Base-by-base conservation (phyloP, 2,329 filamentous ascomycete species). In the Cladosporium sphaerospermum region DNA sequence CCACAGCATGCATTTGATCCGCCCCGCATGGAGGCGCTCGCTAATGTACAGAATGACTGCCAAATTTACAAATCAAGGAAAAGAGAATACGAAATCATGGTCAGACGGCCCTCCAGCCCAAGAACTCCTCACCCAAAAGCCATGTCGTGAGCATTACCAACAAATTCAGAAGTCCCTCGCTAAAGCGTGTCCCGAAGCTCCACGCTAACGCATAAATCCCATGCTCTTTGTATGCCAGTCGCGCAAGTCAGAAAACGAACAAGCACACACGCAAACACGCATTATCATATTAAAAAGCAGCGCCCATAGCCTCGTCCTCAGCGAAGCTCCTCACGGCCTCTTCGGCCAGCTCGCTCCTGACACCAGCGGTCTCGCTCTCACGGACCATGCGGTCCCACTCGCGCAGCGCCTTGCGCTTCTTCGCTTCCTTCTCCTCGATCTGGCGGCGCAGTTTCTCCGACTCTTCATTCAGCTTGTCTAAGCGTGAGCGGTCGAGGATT, bases 291-390 rank as follows among this genome's bases (percentile, higher is more conserved):
- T 54, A 56, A 61, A 64, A 64, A 40, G 60, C 60, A 36, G 59
- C 60, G 2, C 67, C 69, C 43, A 70, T 67, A 37, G 65, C 62
- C 55, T 69, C 69, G 53, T 73, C 72, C 10, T 68, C 72, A 48
- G 67, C 72, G 54, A 74, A 57, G 10, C 62, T 64, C 53, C 71
- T 66, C 54, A 78, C 54, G n/a, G 71, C 70, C 57, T 72, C 64
- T 59, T 77, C 75, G 1, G 75, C 75, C 56, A 78, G 62, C 50
- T 75, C 72, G 23, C 69, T 70, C 56, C 72, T 70, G 49, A 76
- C 56, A 23, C 68, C 69, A n/a, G 73, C 72, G 31, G 68, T 71
- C 53, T 73, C 69, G 13, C 67, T 69, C 54, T 78, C 75, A 10
- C 71, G 61, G 53, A 71, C 69, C 54, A 75, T 56, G 6, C 65